Base-by-base conservation (phyloP, 805 yeast genomes). In the Ogataea paraovalis region DNA sequence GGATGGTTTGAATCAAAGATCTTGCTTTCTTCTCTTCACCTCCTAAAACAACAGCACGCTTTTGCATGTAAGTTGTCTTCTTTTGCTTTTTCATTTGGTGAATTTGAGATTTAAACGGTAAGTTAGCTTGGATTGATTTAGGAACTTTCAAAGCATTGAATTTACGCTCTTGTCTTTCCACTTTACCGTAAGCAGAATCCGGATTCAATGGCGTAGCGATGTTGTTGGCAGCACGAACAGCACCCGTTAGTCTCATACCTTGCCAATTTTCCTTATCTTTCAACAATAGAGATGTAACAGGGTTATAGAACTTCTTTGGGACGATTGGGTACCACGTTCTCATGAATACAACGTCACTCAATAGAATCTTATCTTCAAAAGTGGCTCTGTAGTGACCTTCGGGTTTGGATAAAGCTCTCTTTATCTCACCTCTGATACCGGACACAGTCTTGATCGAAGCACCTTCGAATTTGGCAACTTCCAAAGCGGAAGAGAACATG, bases 301-400 rank as follows among this genome's bases (percentile, higher is more conserved):
- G 98, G 63, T 94, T 95, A 69, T 92, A 95, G 69, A 89, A 94
- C 65, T 82, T 82, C 67, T 92, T 85, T 14, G 94, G 87, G 54
- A 79, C 82, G 34, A 94, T 95, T 2, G 98, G 98, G 65, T 90
- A 91, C 99, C 99, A 94, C 3, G 98, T 91, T 64, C 96, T 83
- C 64, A 94, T 71, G 58, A 92, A 83, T 14, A 94, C 79, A 46
- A 88, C 85, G 67, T 94, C 99, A 55, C 94, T 85, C 83, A 94
- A 76, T 46, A 92, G 75, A 34, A 92, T 79, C 69, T 91, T 92
- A 65, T 94, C 99, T 68, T 94, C 99, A 67, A 94, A 94, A 1
- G 97, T 83, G 12, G 99, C 99, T 64, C 99, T 81, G 74, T 78
- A 95, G 65, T 86, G 83, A 12, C 99, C 99, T 44, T 92, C 98